Conservation (phyloP, 108 stramenopile genomes). For the Asterionellopsis glacialis region DNA sequence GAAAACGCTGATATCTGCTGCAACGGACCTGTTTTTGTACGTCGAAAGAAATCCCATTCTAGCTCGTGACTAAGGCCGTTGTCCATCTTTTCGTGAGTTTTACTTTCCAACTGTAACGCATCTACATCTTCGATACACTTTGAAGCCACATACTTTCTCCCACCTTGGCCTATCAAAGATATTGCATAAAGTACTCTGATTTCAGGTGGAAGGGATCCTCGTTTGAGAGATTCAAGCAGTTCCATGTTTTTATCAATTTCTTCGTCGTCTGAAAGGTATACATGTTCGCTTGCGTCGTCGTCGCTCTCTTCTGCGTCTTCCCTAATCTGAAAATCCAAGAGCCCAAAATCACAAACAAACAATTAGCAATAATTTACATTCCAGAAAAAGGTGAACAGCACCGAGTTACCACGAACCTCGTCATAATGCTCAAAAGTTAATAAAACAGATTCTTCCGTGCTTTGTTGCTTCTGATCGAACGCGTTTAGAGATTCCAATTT, state of each 20-base stretch:
- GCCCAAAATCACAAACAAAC: not conserved
- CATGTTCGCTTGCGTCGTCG: conserved; percentile 16
- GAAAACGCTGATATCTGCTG: conserved; percentile 43
- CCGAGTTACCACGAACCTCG: conserved; percentile 26
- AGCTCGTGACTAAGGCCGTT: conserved; percentile 15
- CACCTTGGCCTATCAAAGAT: conserved; percentile 60
- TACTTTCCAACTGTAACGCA: conserved; percentile 23
- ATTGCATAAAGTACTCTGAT: conserved; percentile 51
- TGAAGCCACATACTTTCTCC: conserved; percentile 54
- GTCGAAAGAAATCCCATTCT: conserved; percentile 44
- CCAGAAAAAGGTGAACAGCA: conserved; percentile 1
- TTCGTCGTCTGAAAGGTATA: conserved; percentile 38
- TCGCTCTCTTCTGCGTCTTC: conserved; percentile 30
- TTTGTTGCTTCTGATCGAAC: conserved; percentile 20
- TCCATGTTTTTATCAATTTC: conserved; percentile 23
- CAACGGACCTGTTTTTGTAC: conserved; percentile 40
- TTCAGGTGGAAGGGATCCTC: conserved; percentile 62
- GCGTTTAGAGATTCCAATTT: conserved; percentile 2
- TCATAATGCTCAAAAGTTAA: conserved; percentile 46
- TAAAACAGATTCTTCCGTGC: conserved; percentile 20
- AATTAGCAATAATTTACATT: not conserved
- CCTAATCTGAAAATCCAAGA: conserved; percentile 16
- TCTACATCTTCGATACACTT: conserved; percentile 53
- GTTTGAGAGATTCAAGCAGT: conserved; percentile 38
- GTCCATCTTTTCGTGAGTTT: conserved; percentile 17